A percentile compares a stretch with the other conserved stretches of the same genome.
These are phyloP conservation scores for slime mould (Dictyostelium discoideum) DNA, from an alignment of 78 protist species.

Conservation along the genomic window DNA sequence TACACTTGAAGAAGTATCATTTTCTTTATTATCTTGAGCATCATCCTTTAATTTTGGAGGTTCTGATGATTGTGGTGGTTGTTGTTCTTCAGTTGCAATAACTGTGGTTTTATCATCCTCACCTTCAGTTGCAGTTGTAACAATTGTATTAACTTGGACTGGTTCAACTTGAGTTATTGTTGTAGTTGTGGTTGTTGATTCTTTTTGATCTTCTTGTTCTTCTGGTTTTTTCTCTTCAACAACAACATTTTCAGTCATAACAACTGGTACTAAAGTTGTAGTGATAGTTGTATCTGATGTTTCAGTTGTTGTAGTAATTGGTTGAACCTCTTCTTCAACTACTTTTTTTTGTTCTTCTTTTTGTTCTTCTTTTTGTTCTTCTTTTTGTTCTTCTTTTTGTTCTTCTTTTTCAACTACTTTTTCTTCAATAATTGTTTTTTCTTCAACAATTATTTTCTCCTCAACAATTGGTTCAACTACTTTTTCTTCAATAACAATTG, in stretches of 20 bases:
- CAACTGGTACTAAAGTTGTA: neutral
- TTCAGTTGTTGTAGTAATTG: neutral
- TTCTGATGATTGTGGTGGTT: neutral
- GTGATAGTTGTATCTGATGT: neutral
- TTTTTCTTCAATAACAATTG: neutral
- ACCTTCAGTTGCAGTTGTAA: conserved; percentile 1
- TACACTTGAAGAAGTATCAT: conserved; percentile 1
- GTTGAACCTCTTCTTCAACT: neutral
- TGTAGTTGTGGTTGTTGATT: neutral
- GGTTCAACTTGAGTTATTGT: neutral
- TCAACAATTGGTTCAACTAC: no score
- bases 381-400: neutral
- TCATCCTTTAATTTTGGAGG: neutral
- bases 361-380: neutral
- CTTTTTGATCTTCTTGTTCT: neutral
- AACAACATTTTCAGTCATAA: neutral
- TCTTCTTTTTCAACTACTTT: neutral
- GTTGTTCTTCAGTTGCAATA: neutral
- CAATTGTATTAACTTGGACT: neutral
- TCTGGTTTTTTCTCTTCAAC: neutral
- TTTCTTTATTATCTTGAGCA: neutral
- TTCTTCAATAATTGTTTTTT: neutral
- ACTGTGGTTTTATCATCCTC: neutral
- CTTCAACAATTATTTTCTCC: neutral
- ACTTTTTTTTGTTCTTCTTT: neutral